phyloP scores from a whole-genome alignment of 192 early-diverging fungal genomes.

The Rhizophlyctis rosea region DNA sequence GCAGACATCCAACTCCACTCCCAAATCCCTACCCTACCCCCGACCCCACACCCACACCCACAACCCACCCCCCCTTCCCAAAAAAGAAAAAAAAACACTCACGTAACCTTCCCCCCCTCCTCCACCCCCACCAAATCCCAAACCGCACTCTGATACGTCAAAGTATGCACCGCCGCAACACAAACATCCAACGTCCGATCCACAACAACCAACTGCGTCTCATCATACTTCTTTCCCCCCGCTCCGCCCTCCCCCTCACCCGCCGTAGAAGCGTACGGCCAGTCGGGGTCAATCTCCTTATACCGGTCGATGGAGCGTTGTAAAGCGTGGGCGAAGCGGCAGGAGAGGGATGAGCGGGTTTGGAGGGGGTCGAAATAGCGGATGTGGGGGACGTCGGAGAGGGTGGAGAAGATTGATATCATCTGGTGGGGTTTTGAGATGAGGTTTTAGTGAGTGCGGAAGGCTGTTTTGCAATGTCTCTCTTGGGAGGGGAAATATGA shows the following conservation, averaged over 20 bases:
- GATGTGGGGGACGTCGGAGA: conserved; percentile 55
- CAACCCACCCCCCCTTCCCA: too few species aligned
- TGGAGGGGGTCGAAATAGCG: conserved; percentile 82
- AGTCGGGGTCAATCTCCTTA: conserved; percentile 29
- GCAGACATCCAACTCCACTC: too few species aligned
- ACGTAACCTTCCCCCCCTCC: conserved; percentile 63
- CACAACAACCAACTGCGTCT: conserved; percentile 37
- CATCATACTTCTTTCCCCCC: conserved; percentile 25
- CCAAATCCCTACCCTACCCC: background rate
- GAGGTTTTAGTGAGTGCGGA: background rate
- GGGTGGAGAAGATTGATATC: conserved; percentile 41
- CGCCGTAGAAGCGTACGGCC: conserved; percentile 16
- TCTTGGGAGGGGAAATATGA: too few species aligned
- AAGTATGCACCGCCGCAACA: conserved; percentile 38
- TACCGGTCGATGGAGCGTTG: conserved; percentile 18
- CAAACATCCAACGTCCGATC: conserved; percentile 38
- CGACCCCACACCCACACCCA: background rate
- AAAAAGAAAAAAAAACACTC: conserved; percentile 16
- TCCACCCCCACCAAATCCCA: conserved; percentile 72
- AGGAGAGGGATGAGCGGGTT: conserved; percentile 38
- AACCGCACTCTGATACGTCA: conserved; percentile 73
- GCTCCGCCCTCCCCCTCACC: conserved; percentile 1
- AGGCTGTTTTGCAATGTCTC: too few species aligned
- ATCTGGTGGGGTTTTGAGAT: conserved; percentile 19
- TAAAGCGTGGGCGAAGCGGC: conserved; percentile 32